Conservation (phyloP, 2,329 filamentous ascomycete species). For the Fusarium sarcochroum region DNA sequence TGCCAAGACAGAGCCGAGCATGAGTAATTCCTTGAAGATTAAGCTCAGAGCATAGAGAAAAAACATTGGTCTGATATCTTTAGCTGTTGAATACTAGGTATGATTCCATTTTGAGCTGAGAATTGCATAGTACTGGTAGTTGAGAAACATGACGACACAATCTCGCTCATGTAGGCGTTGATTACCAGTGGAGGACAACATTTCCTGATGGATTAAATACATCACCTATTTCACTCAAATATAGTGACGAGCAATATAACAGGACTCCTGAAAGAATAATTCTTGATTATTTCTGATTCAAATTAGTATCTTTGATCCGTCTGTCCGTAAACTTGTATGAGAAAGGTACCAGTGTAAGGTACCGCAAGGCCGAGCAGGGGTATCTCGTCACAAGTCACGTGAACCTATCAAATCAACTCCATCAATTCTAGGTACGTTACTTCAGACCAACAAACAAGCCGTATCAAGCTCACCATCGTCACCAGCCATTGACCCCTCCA, state of each 20-base stretch:
- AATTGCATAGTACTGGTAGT: background rate
- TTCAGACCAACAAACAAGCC: slow-evolving; percentile 35
- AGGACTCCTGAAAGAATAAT: too few species aligned
- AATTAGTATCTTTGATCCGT: background rate
- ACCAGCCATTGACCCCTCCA: slow-evolving; percentile 51
- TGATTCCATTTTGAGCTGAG: background rate
- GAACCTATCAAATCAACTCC: slow-evolving; percentile 42
- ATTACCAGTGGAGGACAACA: background rate
- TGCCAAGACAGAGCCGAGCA: slow-evolving; percentile 16
- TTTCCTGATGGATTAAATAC: too few species aligned
- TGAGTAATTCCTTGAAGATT: background rate
- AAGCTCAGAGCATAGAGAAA: background rate
- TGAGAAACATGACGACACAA: background rate
- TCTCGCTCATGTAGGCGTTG: background rate
- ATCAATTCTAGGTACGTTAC: slow-evolving; percentile 38
- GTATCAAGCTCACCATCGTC: slow-evolving; percentile 41
- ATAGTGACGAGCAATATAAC: too few species aligned
- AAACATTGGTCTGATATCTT: background rate
- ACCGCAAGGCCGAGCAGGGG: slow-evolving; percentile 7
- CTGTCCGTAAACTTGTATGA: slow-evolving; percentile 8
- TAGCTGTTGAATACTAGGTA: background rate
- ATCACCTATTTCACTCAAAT: too few species aligned
- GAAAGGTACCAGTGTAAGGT: slow-evolving; percentile 2
- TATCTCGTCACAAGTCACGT: slow-evolving; percentile 37
- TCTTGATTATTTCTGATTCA: too few species aligned